Evolutionary conservation across 768 basidiomycete species (phyloP), one percentile per base, ranked within the genome.

Genomic region (Pleurotus ostreatus): DNA sequence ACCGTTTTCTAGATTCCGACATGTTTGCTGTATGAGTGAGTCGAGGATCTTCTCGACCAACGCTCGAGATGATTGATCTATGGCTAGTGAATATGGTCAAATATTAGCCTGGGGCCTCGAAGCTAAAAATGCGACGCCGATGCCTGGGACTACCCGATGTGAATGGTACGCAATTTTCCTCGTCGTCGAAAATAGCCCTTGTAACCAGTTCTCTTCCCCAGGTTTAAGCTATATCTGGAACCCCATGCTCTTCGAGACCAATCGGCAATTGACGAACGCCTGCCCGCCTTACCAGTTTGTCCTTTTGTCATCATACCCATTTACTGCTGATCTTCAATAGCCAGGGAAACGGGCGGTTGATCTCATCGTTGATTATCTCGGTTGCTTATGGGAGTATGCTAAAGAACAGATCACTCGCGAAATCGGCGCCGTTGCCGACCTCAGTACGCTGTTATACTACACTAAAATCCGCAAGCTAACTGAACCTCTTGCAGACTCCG

Each of bases 221-320:
- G 84, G 85, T 95, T 94, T 77, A 94, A 94, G 65, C 74, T 94
- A 51, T 92, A 90, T 69, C 75, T 95, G 56, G 91, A 94, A 63
- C 92, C 93, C 2, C 81, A 81, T 53, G 89, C 83, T 0, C 74
- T 94, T 45, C 85, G 92, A 34, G 86, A 92, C 65, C 81, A 86
- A 61, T 77, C 78, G 23, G 67, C 80, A 1, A 67, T 91, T 26
- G 91, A 94, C 72, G 86, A 85, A 52, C 85, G 92, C 37, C 76
- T 94, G 16, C 92, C 93, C 34, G 74, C 78, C 4, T 70, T 94
- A 8, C 93, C 92, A 34, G 91, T 92, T 65, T 61, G 87, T 76
- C 15, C 20, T 54, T 55, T 52, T 60, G 37, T 26, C 44, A 20
- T 46, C 25, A n/a, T 38, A 47, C 37, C 48, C 38, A 52, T 38